phyloP scores from a whole-genome alignment of 169 alveolate genomes.

The Ophryocystis elektroscirrha region DNA sequence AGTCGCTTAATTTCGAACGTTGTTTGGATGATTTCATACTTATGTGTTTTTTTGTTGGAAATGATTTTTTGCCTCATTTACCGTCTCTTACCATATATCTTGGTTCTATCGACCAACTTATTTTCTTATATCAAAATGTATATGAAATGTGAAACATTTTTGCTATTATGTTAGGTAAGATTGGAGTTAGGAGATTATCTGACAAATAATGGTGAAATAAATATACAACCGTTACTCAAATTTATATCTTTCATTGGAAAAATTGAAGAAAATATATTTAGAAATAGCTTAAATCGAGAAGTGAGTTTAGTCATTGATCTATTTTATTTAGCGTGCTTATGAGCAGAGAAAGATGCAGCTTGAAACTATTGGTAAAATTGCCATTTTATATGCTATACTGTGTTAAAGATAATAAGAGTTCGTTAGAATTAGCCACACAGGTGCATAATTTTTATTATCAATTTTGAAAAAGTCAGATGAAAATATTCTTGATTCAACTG shows the following conservation, averaged over 20 bases:
- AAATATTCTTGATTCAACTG: too few species aligned
- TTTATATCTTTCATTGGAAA: conserved; percentile 5
- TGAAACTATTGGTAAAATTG: too few species aligned
- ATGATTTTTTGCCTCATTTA: conserved; percentile 84
- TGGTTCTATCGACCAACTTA: conserved; percentile 86
- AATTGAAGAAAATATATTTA: conserved; percentile 9
- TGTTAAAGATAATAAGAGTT: too few species aligned
- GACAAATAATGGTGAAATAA: conserved; percentile 10
- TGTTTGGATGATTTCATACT: conserved; percentile 82
- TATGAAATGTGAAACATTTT: too few species aligned
- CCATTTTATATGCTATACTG: too few species aligned
- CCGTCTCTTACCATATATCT: conserved; percentile 71
- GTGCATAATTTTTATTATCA: too few species aligned
- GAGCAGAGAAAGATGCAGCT: too few species aligned
- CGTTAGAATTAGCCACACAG: too few species aligned
- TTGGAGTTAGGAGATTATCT: conserved; percentile 20
- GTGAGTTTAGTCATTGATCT: too few species aligned
- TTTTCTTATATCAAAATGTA: conserved; percentile 57
- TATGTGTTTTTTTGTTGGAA: conserved; percentile 70
- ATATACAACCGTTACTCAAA: background rate
- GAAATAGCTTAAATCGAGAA: conserved; percentile 5
- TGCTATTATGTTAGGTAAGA: too few species aligned
- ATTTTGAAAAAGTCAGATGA: too few species aligned
- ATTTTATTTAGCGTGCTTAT: too few species aligned
- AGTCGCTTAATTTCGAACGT: conserved; percentile 61